Percentiles rank a stretch among this genome's conserved stretches.
These are phyloP conservation scores for Lichtheimia ornata DNA, from an alignment of 371 early-diverging fungal species.

Conservation along the genomic window DNA sequence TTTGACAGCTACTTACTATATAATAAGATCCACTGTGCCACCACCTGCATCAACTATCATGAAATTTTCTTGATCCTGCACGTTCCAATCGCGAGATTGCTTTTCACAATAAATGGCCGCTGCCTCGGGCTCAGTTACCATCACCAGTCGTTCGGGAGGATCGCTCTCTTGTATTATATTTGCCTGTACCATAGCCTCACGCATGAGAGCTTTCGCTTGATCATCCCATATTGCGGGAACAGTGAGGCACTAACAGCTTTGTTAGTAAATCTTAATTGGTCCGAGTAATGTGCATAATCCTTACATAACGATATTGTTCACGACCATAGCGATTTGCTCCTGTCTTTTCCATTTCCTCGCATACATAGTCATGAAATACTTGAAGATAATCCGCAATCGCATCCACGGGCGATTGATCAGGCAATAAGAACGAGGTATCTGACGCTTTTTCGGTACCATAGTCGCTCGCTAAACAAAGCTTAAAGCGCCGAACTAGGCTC, in stretches of 20 bases:
- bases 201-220: conserved; percentile 47
- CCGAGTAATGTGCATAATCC: neutral
- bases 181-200: conserved; percentile 45
- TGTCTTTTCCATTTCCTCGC: conserved; percentile 36
- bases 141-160: conserved; percentile 42
- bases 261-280: no score
- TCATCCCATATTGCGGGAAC: conserved; percentile 57
- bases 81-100: conserved; percentile 31
- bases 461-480: conserved; percentile 44
- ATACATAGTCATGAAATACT: conserved; percentile 38
- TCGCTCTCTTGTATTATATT: conserved; percentile 41
- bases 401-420: conserved; percentile 21
- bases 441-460: conserved; percentile 15
- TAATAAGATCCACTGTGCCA: conserved; percentile 63
- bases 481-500: conserved; percentile 44
- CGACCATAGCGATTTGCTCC: conserved; percentile 11
- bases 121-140: conserved; percentile 57
- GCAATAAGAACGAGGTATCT: conserved; percentile 26
- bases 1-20: conserved; percentile 16
- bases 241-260: conserved; percentile 32
- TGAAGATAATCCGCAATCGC: conserved; percentile 41
- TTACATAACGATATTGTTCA: conserved; percentile 29
- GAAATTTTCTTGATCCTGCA: conserved; percentile 44
- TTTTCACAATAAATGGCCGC: conserved; percentile 50
- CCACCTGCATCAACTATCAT: conserved; percentile 72